A percentile compares a stretch with the other conserved stretches of the same genome.
These are phyloP conservation scores for Mentha longifolia DNA, from an alignment of 257 asterid genomes.

Conservation along the genomic window DNA sequence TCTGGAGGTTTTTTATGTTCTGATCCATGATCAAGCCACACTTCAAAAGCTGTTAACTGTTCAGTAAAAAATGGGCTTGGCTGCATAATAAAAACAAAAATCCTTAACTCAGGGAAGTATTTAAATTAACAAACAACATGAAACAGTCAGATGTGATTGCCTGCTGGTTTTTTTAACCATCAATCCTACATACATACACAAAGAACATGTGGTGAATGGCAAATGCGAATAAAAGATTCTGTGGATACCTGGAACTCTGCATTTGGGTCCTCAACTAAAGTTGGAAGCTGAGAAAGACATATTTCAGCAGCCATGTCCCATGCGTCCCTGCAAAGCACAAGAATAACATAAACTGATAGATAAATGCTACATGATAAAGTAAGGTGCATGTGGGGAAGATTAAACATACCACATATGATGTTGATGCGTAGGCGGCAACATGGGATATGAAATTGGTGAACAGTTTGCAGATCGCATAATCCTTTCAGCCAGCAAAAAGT, in stretches of 20 bases:
- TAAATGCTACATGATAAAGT: conserved; percentile 22
- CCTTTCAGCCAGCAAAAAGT: conserved; percentile 96
- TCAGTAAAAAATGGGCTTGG: conserved; percentile 88
- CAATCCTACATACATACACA: conserved; percentile 1
- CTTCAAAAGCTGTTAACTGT: conserved; percentile 96
- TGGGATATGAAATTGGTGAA: conserved; percentile 91
- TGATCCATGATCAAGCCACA: conserved; percentile 99
- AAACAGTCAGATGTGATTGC: background rate
- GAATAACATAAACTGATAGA: conserved; percentile 30
- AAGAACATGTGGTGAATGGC: conserved; percentile 24
- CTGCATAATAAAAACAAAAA: conserved; percentile 50
- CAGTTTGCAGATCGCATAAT: conserved; percentile 99
- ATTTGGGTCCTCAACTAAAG: conserved; percentile 87
- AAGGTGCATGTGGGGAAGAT: conserved; percentile 22
- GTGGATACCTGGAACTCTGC: conserved; percentile 87
- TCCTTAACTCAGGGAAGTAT: conserved; percentile 5
- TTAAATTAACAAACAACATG: conserved; percentile 16
- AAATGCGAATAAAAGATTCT: conserved; percentile 6
- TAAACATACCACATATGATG: conserved; percentile 93
- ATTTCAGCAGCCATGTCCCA: conserved; percentile 99
- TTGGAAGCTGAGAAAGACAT: conserved; percentile 97
- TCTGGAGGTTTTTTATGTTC: conserved; percentile 95
- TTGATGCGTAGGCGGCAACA: conserved; percentile 96
- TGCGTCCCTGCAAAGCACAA: conserved; percentile 78
- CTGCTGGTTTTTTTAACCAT: conserved; percentile 8